Percentiles rank a stretch among this genome's conserved stretches.
Evolutionary conservation across 2,329 filamentous ascomycete species (phyloP).

Genomic region (Dryadomyces quercus-mongolicae): DNA sequence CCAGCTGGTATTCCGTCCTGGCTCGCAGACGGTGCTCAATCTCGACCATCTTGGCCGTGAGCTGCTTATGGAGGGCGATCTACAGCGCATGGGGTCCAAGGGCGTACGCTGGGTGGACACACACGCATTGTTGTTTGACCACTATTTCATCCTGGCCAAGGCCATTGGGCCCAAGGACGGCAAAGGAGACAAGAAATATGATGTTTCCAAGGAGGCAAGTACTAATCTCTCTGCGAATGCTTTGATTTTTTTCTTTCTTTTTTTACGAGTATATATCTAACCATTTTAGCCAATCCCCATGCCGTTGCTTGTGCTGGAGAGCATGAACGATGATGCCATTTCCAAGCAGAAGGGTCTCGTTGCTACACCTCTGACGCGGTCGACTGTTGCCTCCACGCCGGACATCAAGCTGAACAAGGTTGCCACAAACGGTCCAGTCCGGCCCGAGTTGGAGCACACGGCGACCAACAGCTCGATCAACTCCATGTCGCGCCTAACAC

Average conservation of each 20-base stretch:
- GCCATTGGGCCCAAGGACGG: conserved; percentile 56
- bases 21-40: conserved; percentile 82
- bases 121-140: conserved; percentile 87
- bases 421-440: conserved; percentile 35
- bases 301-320: conserved; percentile 88
- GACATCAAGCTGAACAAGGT: conserved; percentile 47
- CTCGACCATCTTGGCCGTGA: conserved; percentile 89
- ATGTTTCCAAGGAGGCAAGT: conserved; percentile 78
- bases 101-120: conserved; percentile 91
- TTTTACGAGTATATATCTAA: not conserved
- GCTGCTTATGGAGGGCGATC: conserved; percentile 76
- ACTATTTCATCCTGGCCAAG: conserved; percentile 91
- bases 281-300: conserved; percentile 68
- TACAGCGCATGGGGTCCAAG: conserved; percentile 79
- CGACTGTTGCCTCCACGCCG: conserved; percentile 44
- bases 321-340: conserved; percentile 81
- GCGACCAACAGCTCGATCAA: conserved; percentile 54
- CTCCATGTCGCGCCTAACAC: conserved; percentile 34
- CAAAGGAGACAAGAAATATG: conserved; percentile 70
- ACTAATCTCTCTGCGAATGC: not conserved
- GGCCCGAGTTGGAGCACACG: conserved; percentile 53
- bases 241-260: not conserved
- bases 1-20: conserved; percentile 75
- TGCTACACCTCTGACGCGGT: conserved; percentile 45
- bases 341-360: conserved; percentile 65